Evolutionary conservation across 441 rosid species (phyloP).

Genomic region (Populus hybrid): DNA sequence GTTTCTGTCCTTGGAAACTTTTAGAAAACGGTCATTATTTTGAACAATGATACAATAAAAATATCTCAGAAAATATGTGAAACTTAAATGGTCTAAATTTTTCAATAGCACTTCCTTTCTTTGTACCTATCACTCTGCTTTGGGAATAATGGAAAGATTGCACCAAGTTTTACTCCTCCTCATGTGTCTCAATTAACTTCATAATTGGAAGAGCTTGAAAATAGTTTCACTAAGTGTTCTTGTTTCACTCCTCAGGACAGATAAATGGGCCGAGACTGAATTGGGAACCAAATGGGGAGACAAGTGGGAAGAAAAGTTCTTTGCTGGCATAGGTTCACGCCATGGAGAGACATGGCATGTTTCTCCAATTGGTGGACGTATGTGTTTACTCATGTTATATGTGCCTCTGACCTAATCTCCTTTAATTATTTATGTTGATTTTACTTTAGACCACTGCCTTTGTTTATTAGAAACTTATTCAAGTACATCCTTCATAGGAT

Average conservation of each 20-base stretch:
- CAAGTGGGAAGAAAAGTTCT: constrained; percentile 99
- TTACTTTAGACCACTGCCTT: background rate
- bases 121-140: constrained; percentile 1
- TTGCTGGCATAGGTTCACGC: constrained; percentile 91
- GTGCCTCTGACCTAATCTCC: background rate
- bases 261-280: constrained; percentile 99
- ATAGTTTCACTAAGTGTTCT: constrained; percentile 11
- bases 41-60: background rate
- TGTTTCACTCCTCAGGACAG: constrained; percentile 73
- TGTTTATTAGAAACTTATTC: background rate
- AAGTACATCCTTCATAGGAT: background rate
- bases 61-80: background rate
- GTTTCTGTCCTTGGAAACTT: background rate
- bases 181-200: background rate
- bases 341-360: constrained; percentile 99
- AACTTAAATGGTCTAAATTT: background rate
- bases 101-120: background rate
- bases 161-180: constrained; percentile 2
- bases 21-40: background rate
- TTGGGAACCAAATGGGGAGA: constrained; percentile 99
- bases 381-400: constrained; percentile 25
- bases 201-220: background rate
- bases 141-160: background rate
- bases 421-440: background rate
- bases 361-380: constrained; percentile 78